phyloP scores from a whole-genome alignment of 1,284 basidiomycete species.

The Cryptococcus depauperatus region DNA sequence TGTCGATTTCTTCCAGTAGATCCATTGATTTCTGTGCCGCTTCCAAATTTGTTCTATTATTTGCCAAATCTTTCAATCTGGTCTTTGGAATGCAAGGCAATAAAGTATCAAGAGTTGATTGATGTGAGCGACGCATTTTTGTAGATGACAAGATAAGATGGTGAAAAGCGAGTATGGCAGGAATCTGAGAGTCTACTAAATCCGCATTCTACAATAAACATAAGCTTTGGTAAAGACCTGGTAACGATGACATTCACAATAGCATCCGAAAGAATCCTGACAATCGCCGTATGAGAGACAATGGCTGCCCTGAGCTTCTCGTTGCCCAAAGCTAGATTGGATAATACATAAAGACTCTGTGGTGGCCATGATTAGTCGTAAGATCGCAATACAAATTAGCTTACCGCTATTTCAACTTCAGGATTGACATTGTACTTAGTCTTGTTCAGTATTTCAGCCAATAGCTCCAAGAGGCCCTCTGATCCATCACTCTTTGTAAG shows the following conservation, averaged over 20 bases:
- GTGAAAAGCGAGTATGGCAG: slow-evolving; percentile 31
- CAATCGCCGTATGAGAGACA: slow-evolving; percentile 22
- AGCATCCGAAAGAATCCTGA: slow-evolving; percentile 30
- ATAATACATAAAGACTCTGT: slow-evolving; percentile 28
- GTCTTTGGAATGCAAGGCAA: slow-evolving; percentile 34
- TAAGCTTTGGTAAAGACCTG: neutral
- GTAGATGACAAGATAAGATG: slow-evolving; percentile 39
- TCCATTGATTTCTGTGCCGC: slow-evolving; percentile 21
- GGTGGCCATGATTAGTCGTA: neutral
- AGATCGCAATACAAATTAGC: neutral
- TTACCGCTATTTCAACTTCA: too few species aligned
- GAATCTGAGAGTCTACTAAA: slow-evolving; percentile 27
- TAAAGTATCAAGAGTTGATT: slow-evolving; percentile 32
- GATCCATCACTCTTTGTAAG: neutral
- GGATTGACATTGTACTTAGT: too few species aligned
- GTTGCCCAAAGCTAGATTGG: slow-evolving; percentile 39
- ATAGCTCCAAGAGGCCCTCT: neutral
- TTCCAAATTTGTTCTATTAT: slow-evolving; percentile 19
- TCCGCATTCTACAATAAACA: neutral
- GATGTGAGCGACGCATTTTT: slow-evolving; percentile 28
- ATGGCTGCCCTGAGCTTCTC: slow-evolving; percentile 30
- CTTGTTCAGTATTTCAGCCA: neutral
- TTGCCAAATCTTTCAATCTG: slow-evolving; percentile 26
- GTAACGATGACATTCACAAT: slow-evolving; percentile 27
- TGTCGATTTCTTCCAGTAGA: slow-evolving; percentile 30